These are phyloP conservation scores for Cytospora schulzeri DNA, from an alignment of 2,329 filamentous ascomycete species.

Conservation along the genomic window DNA sequence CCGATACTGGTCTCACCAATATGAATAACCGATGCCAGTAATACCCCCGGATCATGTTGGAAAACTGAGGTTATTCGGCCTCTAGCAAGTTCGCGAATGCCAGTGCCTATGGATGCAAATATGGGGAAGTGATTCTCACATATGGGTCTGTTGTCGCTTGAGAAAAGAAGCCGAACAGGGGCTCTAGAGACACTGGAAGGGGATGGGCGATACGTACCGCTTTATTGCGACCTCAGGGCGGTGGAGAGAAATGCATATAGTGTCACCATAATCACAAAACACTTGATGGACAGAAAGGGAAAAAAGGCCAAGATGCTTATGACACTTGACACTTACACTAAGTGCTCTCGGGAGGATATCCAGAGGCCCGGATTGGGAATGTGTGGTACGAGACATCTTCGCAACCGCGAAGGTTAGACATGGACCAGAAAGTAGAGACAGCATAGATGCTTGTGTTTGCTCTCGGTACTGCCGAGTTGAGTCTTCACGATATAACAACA, in stretches of 20 bases:
- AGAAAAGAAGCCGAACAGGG: slow-evolving; percentile 16
- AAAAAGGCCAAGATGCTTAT: neutral
- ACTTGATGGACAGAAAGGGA: neutral
- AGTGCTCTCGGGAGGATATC: neutral
- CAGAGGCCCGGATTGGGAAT: slow-evolving; percentile 2
- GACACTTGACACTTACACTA: slow-evolving; percentile 17
- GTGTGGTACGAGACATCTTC: slow-evolving; percentile 17
- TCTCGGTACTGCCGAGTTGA: neutral
- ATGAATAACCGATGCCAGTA: neutral
- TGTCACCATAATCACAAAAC: neutral
- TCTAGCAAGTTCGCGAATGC: neutral
- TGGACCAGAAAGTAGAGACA: slow-evolving; percentile 8
- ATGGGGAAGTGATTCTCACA: slow-evolving; percentile 12
- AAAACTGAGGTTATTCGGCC: slow-evolving; percentile 10
- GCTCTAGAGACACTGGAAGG: slow-evolving; percentile 2
- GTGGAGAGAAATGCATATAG: neutral
- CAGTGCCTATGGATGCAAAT: slow-evolving; percentile 6
- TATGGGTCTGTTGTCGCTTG: slow-evolving; percentile 19
- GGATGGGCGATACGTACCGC: neutral
- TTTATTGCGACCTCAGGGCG: neutral
- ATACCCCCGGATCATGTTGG: neutral
- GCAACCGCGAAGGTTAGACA: slow-evolving; percentile 10
- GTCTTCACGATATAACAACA: neutral
- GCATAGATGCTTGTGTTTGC: slow-evolving; percentile 8
- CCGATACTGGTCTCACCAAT: slow-evolving; percentile 2